Evolutionary conservation across 148 eudicot species (phyloP).

Genomic region (Drosera capensis): DNA sequence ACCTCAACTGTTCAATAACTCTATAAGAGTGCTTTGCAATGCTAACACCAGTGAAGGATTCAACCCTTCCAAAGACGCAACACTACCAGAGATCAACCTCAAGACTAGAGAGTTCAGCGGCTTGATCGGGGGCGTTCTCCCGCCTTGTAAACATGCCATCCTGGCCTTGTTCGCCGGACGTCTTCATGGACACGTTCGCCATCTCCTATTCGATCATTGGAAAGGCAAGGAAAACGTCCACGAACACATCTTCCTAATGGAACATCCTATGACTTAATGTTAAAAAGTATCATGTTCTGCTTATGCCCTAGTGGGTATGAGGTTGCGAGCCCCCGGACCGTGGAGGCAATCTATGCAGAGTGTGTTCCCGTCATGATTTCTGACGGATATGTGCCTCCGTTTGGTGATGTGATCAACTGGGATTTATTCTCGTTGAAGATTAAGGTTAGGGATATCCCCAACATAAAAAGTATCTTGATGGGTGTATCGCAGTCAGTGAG

Average conservation of each 20-base stretch:
- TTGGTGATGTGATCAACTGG: slow-evolving; percentile 52
- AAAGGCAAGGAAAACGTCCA: slow-evolving; percentile 28
- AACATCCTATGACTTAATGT: slow-evolving; percentile 17
- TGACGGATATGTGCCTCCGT: slow-evolving; percentile 25
- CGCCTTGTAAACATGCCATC: slow-evolving; percentile 22
- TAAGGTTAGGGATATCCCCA: slow-evolving; percentile 26
- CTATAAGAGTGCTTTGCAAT: slow-evolving; percentile 61
- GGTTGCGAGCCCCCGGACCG: slow-evolving; percentile 52
- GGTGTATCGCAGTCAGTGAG: slow-evolving; percentile 39
- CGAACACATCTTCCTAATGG: slow-evolving; percentile 16
- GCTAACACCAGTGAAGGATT: slow-evolving; percentile 69
- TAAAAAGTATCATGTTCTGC: slow-evolving; percentile 33
- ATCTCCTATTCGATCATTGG: slow-evolving; percentile 31
- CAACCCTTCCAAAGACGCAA: slow-evolving; percentile 38
- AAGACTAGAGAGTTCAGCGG: slow-evolving; percentile 22
- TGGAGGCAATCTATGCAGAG: slow-evolving; percentile 45
- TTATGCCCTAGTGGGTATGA: slow-evolving; percentile 59
- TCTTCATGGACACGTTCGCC: slow-evolving; percentile 39
- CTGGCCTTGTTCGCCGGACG: slow-evolving; percentile 57
- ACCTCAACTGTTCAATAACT: slow-evolving; percentile 38
- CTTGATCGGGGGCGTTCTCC: slow-evolving; percentile 17
- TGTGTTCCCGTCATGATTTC: slow-evolving; percentile 49
- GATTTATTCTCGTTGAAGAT: slow-evolving; percentile 22
- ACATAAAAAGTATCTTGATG: slow-evolving; percentile 27
- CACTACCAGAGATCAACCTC: slow-evolving; percentile 51